These are phyloP conservation scores for Chara braunii DNA, from an alignment of 139 green algal species.

Conservation along the genomic window DNA sequence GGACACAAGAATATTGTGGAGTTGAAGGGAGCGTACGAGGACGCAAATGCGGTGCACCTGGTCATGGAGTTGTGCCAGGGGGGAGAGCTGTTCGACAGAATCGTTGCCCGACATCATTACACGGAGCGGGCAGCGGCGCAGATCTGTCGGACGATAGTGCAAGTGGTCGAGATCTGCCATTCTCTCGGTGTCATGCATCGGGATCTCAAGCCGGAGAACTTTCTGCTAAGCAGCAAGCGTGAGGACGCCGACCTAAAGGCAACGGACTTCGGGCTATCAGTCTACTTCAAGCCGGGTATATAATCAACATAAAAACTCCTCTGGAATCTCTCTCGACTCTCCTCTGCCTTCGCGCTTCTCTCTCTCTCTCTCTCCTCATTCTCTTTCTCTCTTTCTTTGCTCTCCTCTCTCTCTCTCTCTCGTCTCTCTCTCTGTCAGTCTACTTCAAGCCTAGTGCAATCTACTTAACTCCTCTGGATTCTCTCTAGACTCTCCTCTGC, in stretches of 20 bases:
- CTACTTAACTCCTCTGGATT: no score
- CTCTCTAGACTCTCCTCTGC: no score
- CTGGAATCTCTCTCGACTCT: no score
- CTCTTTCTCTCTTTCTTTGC: no score
- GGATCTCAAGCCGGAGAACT: slow-evolving; percentile 90
- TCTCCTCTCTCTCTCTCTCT: no score
- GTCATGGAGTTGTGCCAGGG: slow-evolving; percentile 86
- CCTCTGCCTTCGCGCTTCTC: no score
- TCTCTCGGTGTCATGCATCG: slow-evolving; percentile 86
- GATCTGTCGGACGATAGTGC: slow-evolving; percentile 77
- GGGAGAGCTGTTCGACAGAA: slow-evolving; percentile 95
- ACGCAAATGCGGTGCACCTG: slow-evolving; percentile 33
- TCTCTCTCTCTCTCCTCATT: no score
- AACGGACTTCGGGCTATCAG: slow-evolving; percentile 90
- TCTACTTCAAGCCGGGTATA: slow-evolving; percentile 73
- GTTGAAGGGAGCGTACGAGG: slow-evolving; percentile 35
- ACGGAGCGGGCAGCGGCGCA: slow-evolving; percentile 74
- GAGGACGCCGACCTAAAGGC: slow-evolving; percentile 72
- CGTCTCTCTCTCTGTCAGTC: no score
- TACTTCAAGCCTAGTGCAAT: no score
- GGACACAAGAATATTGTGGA: slow-evolving; percentile 72
- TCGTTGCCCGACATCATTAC: slow-evolving; percentile 75
- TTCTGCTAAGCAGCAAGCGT: slow-evolving; percentile 76
- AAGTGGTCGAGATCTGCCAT: slow-evolving; percentile 89
- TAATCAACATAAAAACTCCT: no score